These are phyloP conservation scores for Eremothecium cymbalariae DNA, from an alignment of 1,139 yeast species.

Conservation along the genomic window DNA sequence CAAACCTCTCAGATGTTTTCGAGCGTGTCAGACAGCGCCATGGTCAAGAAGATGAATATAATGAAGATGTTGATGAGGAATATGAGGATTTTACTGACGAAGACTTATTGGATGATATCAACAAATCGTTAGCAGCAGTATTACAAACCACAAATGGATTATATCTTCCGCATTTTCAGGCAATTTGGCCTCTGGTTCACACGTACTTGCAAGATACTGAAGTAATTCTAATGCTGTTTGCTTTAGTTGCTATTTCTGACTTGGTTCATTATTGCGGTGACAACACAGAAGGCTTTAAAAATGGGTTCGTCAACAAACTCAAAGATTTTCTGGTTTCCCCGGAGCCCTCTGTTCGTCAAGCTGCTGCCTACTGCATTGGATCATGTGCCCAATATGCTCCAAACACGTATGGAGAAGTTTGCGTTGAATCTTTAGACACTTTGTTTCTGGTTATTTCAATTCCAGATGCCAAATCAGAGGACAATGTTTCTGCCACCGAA, in stretches of 20 bases:
- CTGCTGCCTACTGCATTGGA: conserved; percentile 79
- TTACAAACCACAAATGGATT: conserved; percentile 54
- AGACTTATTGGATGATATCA: conserved; percentile 77
- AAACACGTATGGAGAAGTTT: conserved; percentile 50
- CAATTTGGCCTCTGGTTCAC: conserved; percentile 47
- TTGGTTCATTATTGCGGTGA: conserved; percentile 72
- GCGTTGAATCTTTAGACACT: conserved; percentile 62
- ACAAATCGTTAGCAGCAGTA: conserved; percentile 65
- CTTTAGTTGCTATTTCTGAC: conserved; percentile 73
- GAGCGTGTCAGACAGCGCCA: conserved; percentile 65
- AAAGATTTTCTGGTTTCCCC: conserved; percentile 58
- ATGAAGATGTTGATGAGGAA: conserved; percentile 58
- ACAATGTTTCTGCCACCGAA: conserved; percentile 80
- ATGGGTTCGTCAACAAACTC: conserved; percentile 52
- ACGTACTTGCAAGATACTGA: conserved; percentile 57
- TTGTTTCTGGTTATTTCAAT: conserved; percentile 65
- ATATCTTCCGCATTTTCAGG: conserved; percentile 60
- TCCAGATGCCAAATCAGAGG: conserved; percentile 84
- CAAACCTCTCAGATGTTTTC: conserved; percentile 59
- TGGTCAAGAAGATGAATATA: conserved; percentile 54
- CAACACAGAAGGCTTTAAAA: conserved; percentile 55
- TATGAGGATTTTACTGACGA: conserved; percentile 87
- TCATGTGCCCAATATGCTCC: conserved; percentile 79
- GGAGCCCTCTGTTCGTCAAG: conserved; percentile 76
- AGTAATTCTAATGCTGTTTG: conserved; percentile 63